Percentiles rank a stretch among this genome's conserved stretches.
Evolutionary conservation across 805 yeast genomes (phyloP).

Genomic region (Komagataella phaffii): DNA sequence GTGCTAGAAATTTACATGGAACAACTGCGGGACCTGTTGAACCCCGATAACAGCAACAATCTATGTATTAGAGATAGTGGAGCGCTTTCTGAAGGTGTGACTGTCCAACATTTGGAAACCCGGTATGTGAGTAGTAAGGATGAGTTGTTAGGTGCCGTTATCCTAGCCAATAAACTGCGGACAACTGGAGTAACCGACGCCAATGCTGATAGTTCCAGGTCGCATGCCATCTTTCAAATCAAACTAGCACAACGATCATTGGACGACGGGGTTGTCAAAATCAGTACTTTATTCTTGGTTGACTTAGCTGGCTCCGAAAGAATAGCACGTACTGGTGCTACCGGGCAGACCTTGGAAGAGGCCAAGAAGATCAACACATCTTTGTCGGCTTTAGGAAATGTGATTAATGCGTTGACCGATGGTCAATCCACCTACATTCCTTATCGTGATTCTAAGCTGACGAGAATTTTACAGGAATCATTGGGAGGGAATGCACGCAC

Average conservation of each 20-base stretch:
- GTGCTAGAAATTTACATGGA: conserved; percentile 80
- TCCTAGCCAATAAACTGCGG: conserved; percentile 43
- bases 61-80: conserved; percentile 52
- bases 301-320: conserved; percentile 87
- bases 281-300: conserved; percentile 57
- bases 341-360: conserved; percentile 65
- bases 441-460: conserved; percentile 66
- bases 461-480: conserved; percentile 67
- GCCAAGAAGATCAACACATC: conserved; percentile 77
- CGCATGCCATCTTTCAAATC: conserved; percentile 70
- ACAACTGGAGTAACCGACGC: conserved; percentile 50
- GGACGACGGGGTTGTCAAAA: conserved; percentile 40
- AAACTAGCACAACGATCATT: conserved; percentile 47
- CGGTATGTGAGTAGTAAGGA: conserved; percentile 42
- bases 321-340: conserved; percentile 63
- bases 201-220: conserved; percentile 65
- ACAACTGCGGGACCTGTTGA: conserved; percentile 54
- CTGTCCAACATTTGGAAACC: conserved; percentile 58
- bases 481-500: conserved; percentile 78
- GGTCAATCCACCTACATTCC: conserved; percentile 53
- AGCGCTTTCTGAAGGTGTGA: conserved; percentile 35
- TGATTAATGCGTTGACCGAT: conserved; percentile 68
- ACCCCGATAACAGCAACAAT: conserved; percentile 20
- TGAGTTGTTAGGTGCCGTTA: conserved; percentile 45
- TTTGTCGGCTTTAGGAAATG: conserved; percentile 65